Conservation (phyloP, 768 basidiomycete species). For the Psilocybe cyanescens region DNA sequence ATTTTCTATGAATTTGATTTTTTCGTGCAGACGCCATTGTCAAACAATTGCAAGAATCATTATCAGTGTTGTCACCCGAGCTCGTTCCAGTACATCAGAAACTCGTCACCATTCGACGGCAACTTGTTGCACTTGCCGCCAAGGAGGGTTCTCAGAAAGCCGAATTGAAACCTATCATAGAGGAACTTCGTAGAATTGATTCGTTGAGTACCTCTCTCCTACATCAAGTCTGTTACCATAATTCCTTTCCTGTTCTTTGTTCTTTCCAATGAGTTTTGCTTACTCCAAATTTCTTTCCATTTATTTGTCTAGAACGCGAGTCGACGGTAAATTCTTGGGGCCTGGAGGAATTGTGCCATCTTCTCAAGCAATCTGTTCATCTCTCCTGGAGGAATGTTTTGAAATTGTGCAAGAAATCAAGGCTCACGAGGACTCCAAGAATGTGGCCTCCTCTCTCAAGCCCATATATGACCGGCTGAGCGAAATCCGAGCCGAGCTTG, state of each 20-base stretch:
- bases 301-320: conserved; percentile 68
- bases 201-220: conserved; percentile 70
- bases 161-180: conserved; percentile 87
- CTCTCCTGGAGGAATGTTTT: conserved; percentile 95
- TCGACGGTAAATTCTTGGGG: conserved; percentile 94
- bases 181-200: conserved; percentile 95
- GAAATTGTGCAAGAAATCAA: conserved; percentile 95
- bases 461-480: conserved; percentile 92
- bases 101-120: conserved; percentile 85
- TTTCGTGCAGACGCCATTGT: conserved; percentile 71
- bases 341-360: conserved; percentile 88
- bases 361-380: conserved; percentile 90
- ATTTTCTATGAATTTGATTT: not conserved
- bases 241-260: conserved; percentile 24
- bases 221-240: conserved; percentile 35
- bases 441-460: conserved; percentile 83
- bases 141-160: conserved; percentile 85
- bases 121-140: conserved; percentile 86
- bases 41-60: conserved; percentile 75
- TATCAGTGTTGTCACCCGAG: conserved; percentile 88
- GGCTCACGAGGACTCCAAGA: conserved; percentile 87
- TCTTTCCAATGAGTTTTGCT: conserved; percentile 14
- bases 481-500: conserved; percentile 86
- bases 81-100: conserved; percentile 90
- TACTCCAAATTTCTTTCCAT: conserved; percentile 10